Conservation (phyloP, 305 asterid species). For the Solanum hybrid region DNA sequence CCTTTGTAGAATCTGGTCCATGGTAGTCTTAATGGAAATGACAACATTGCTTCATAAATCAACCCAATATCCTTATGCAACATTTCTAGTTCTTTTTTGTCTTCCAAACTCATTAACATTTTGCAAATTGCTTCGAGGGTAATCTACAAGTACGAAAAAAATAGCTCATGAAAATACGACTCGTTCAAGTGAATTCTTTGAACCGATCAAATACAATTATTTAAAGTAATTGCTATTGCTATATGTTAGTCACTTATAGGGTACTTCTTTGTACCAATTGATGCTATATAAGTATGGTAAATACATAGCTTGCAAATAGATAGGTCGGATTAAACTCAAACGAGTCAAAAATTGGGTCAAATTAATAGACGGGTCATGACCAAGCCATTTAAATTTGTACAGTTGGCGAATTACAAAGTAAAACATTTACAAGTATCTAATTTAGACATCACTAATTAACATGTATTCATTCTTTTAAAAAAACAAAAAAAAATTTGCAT, state of each 20-base stretch:
- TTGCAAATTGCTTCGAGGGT: conserved; percentile 8
- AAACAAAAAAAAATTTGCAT: not conserved
- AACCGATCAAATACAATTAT: not conserved
- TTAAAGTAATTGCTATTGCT: not conserved
- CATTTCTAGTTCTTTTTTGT: not conserved
- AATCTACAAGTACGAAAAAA: not conserved
- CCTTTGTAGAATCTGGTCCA: conserved; percentile 15
- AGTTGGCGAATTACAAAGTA: not conserved
- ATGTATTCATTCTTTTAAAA: not conserved
- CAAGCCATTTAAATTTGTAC: not conserved
- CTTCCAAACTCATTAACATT: conserved; percentile 5
- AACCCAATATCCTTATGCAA: not conserved
- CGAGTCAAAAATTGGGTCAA: not conserved
- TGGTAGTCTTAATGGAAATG: conserved; percentile 10
- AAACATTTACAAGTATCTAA: not conserved
- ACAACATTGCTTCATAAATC: conserved; percentile 5
- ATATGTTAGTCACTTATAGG: not conserved
- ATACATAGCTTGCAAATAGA: not conserved
- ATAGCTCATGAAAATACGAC: not conserved
- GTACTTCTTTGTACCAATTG: not conserved
- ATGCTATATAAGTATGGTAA: not conserved
- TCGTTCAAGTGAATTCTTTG: not conserved
- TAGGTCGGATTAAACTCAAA: not conserved
- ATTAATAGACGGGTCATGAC: not conserved
- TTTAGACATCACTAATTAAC: not conserved